phyloP scores from a whole-genome alignment of 2,329 filamentous ascomycete species.

The Colletotrichum graminicola region DNA sequence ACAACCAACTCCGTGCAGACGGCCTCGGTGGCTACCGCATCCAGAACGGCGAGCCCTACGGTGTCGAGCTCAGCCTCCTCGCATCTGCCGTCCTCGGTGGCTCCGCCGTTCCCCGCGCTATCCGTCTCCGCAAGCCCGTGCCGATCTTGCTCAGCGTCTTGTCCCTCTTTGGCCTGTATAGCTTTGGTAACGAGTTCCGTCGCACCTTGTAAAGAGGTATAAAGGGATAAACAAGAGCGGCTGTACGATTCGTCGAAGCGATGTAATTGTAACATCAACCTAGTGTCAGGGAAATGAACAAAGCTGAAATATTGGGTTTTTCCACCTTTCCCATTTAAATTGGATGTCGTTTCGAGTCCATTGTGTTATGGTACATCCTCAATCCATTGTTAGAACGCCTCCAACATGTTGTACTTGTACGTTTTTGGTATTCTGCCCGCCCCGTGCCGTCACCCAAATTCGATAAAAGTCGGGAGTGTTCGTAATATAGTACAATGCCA shows the following conservation, averaged over 20 bases:
- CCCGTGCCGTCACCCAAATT: not conserved
- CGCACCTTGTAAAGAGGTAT: slow-evolving; percentile 52
- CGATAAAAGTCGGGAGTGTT: not conserved
- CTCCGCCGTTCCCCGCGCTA: slow-evolving; percentile 86
- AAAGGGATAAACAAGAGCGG: not conserved
- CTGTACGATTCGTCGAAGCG: slow-evolving; percentile 2
- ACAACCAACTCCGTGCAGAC: slow-evolving; percentile 60
- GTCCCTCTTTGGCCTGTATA: slow-evolving; percentile 81
- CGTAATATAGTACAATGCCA: slow-evolving; percentile 21
- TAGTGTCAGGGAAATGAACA: not conserved
- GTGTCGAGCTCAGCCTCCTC: slow-evolving; percentile 88
- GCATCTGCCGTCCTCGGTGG: slow-evolving; percentile 89
- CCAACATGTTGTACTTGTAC: not conserved
- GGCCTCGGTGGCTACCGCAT: slow-evolving; percentile 85
- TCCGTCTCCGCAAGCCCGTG: slow-evolving; percentile 86
- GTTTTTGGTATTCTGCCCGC: not conserved
- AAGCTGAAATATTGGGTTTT: not conserved
- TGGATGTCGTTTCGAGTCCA: not conserved
- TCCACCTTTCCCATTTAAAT: not conserved
- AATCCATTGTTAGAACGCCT: slow-evolving; percentile 15
- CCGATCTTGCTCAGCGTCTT: slow-evolving; percentile 83
- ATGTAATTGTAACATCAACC: slow-evolving; percentile 5
- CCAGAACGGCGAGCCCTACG: slow-evolving; percentile 80
- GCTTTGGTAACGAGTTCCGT: slow-evolving; percentile 80
- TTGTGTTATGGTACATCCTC: slow-evolving; percentile 1